Evolutionary conservation across 352 stramenopile species (phyloP), one percentile per base, ranked within the genome.

Genomic region (Globisporangium nagaii): DNA sequence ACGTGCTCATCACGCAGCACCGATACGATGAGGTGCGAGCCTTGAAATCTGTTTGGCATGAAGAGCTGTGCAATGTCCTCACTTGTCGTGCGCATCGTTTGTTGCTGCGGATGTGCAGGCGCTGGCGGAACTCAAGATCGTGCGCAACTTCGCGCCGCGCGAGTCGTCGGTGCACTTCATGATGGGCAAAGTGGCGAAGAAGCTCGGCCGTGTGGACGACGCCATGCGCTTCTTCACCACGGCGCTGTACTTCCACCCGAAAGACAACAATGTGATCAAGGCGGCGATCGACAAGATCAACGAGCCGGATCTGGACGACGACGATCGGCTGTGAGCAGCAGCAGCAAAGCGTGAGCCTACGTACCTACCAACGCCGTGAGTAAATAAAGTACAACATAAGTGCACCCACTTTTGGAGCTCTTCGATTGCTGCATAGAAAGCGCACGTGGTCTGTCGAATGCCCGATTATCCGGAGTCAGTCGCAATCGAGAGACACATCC

Each of bases 181-280:
- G 53, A 97, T 99, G 85, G 96, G 96, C 25, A 97, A 97, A 63
- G 90, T 99, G 34, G 65, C 73, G 27, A 95, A 93, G 63, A 81
- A 79, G 42, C 70, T 93, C n/a, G 95, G 95, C 4, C 78, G 79
- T 11, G 59, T 83, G 20, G 92, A 98, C 43, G 86, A 98, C 44
- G 96, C 96, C 4, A 96, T 99, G 88, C 79, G 86, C 45, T 96
- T 93, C 67, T 98, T 98, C 64, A 97, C 96, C 39, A 96, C 88
- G 34, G 96, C 96, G 5, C 73, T 98, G 32, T 96, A 98, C 70
- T 91, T 98, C 53, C 90, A 98, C 62, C 96, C 94, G 6, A 99
- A 99, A 70, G 96, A 98, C 78, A 97, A 95, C 58, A 96, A 98
- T 65, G 65, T 98, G 22, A 98, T 99, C 71, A 98, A 98, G 66